Evolutionary conservation across 148 eudicot genomes (phyloP).

Genomic region (Nyssa sinensis): DNA sequence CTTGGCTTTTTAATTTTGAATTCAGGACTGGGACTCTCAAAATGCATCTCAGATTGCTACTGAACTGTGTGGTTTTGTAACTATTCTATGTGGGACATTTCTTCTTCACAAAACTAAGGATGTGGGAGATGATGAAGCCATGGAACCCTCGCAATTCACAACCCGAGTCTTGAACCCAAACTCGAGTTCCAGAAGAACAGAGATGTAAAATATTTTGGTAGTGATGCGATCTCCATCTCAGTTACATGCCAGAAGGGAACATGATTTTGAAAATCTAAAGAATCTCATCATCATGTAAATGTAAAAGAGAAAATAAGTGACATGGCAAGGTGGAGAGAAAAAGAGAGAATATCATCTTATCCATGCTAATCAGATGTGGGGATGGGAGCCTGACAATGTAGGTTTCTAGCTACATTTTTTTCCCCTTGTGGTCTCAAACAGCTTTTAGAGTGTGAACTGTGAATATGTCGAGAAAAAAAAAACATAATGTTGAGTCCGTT

Average conservation of each 20-base stretch:
- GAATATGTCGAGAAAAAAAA: too few species aligned
- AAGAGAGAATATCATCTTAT: background rate
- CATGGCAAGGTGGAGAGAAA: background rate
- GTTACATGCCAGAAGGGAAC: background rate
- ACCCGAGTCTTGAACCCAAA: background rate
- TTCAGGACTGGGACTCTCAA: slow-evolving; percentile 77
- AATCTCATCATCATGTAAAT: background rate
- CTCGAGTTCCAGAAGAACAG: background rate
- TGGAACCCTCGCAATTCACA: background rate
- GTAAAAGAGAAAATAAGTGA: background rate
- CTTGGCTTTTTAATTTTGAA: slow-evolving; percentile 6
- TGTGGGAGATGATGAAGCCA: slow-evolving; percentile 42
- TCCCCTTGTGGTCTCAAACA: background rate
- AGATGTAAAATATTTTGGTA: background rate
- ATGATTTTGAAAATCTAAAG: background rate
- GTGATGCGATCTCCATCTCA: background rate
- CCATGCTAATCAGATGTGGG: background rate
- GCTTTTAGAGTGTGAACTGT: too few species aligned
- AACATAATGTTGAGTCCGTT: too few species aligned
- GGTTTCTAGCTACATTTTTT: background rate
- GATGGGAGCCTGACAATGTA: background rate
- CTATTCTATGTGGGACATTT: slow-evolving; percentile 72
- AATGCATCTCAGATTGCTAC: slow-evolving; percentile 62
- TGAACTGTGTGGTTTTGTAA: slow-evolving; percentile 66
- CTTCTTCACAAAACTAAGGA: slow-evolving; percentile 80